Base-by-base conservation (phyloP, 2,329 filamentous ascomycete genomes). In the Pseudohalonectria lignicola region DNA sequence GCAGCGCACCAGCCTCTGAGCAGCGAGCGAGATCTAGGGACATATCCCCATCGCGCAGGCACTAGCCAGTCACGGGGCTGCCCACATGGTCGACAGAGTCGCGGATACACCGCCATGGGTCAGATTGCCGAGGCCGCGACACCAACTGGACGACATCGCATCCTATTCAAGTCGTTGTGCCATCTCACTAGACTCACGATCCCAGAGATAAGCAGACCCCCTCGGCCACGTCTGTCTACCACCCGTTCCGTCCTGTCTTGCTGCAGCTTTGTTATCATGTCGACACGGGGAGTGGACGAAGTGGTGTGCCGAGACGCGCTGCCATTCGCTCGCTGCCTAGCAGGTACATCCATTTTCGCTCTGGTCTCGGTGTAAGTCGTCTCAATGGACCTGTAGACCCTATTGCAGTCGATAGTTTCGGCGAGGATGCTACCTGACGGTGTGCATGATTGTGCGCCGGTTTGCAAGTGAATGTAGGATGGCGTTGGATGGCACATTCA, bases 161-260 rank as follows among this genome's bases (percentile, higher is more conserved):
- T 26, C n/a, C n/a, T n/a, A n/a, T n/a, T n/a, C 23, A 12, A 26
- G 23, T 26, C 7, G 23, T 26, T 26, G 23, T 8, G 23, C 23
- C 7, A 12, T 26, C 23, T 26, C 12, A 12, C 23, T 26, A 26
- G 23, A 12, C 12, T 26, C 23, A 26, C 23, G 8, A 26, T 26
- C 23, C 23, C 23, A 15, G 30, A 30, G 44, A 45, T 45, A 42
- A 45, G 43, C 42, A 43, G 37, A 42, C 37, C 30, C 37, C 37
- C 12, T 26, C 23, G 23, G 23, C 23, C 23, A 26, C 23, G 23
- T 26, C 23, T 12, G 23, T 26, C 23, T 7, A 26, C 23, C 17
- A 33, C 8, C 17, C 16, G 17, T 33, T 19, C 7, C 15, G 15
- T 32, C 16, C 17, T 3, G 4, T 32, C 17, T 11, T 5, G 30